Base-by-base conservation (phyloP, 352 stramenopile genomes). In the Halophytophthora batemanensis region DNA sequence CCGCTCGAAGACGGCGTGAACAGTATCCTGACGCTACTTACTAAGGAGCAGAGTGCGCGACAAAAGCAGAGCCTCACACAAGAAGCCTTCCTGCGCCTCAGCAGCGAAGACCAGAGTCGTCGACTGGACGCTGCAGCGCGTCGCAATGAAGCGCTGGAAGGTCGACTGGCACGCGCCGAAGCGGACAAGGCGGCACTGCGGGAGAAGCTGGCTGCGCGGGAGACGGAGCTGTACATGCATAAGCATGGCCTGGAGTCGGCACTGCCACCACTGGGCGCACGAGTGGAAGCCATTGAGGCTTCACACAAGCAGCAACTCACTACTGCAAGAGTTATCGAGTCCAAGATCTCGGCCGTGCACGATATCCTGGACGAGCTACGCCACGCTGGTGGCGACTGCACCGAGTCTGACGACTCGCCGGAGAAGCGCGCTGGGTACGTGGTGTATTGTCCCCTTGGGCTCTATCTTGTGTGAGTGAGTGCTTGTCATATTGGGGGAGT, bases 351-450 rank as follows among this genome's bases (percentile, higher is more conserved):
- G 35, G 47, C 53, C 13, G 64, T 87, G n/a, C 68, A 86, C 50
- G 74, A 84, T n/a, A 63, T 79, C 22, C 59, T 87, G 45, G 70
- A 87, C 13, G 79, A 86, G 13, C 58, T 87, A 7, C 68, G 74
- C 8, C 61, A 81, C 18, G 55, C 46, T 8, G 65, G 59, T 0
- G 72, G 67, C 1, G 76, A 87, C 43, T 57, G 68, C 19, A 90
- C 73, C 1, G 73, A 85, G 49, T 53, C 53, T 0, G 73, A 86
- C 42, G 69, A 83, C 42, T 87, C 76, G 17, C 72, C 70, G 5
- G 53, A 76, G 21, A 79, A 71, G 63, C 59, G 45, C 21, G 49
- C 61, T 61, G 65, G 76, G 79, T 90, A 67, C 37, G 71, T 70
- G 19, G 14, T 22, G 6, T 25, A 36, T 61, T 4, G 29, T 8